Evolutionary conservation across 1,284 basidiomycete genomes (phyloP), one percentile per base, ranked within the genome.

Genomic region (Apiotrichum porosum): DNA sequence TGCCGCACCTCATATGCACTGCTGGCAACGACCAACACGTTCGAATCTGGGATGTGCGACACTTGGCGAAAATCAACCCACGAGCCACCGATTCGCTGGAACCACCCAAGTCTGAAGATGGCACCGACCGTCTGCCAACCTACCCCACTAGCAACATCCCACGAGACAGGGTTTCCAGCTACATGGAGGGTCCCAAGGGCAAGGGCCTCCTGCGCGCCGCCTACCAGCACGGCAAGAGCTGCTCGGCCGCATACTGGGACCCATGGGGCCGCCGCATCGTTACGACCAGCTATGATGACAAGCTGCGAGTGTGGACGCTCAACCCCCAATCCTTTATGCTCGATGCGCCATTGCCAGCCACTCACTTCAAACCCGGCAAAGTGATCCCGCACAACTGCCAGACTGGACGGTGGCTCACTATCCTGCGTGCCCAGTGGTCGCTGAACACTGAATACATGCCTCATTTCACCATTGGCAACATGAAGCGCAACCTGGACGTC

Each of bases 391-490:
- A 77, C 62, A 72, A 77, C 59, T 75, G 72, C 56, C 75, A 77
- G 48, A 76, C 74, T 6, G 75, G 75, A 1, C 60, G 74, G 31
- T 76, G 74, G 70, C 63, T 76, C 9, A 74, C 74, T 14, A 76
- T 77, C 42, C 62, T 78, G 31, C 69, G 75, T 18, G 76, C 76
- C 1, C 72, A 75, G 44, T 78, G 75, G 76, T 66, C 64, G 8
- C 40, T 62, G 30, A 72, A 72, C 50, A 69, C 70, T 44, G 65
- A 72, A n/a, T 66, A 66, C 44, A 60, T 65, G 40, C 74, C 75
- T 0, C 72, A 75, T 53, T 72, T 76, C 49, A 71, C 69, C 2
- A 69, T 72, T 19, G 76, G 76, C 15, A 72, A 75, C 60, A 77
- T 78, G 76, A 71, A 73, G 52, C 65, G 72, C 23, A 61, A 52